phyloP scores from a whole-genome alignment of 176 grass and related monocot genomes.

The Oryza australiensis region DNA sequence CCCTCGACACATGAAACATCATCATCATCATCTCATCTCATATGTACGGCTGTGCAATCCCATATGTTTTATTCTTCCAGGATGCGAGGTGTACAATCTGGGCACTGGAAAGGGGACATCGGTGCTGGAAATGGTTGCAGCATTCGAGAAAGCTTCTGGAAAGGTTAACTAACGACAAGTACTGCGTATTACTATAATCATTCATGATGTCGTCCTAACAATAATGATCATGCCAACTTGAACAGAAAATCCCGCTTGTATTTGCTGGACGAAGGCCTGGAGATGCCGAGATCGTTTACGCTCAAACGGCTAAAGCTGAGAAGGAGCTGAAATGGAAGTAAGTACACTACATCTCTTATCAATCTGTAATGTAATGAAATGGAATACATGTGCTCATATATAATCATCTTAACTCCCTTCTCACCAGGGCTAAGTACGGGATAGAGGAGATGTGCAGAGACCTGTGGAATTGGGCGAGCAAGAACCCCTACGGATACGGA shows the following conservation, averaged over 20 bases:
- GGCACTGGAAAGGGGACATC: slow-evolving; percentile 85
- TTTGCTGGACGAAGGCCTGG: slow-evolving; percentile 71
- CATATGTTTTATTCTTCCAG: slow-evolving; percentile 31
- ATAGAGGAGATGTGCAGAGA: slow-evolving; percentile 96
- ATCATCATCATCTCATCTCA: background rate
- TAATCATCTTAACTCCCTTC: background rate
- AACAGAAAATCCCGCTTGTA: slow-evolving; percentile 71
- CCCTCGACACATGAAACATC: background rate
- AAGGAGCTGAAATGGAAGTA: slow-evolving; percentile 89
- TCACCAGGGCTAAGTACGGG: slow-evolving; percentile 69
- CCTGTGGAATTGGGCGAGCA: slow-evolving; percentile 94
- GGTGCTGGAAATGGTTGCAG: slow-evolving; percentile 77
- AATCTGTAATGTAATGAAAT: background rate
- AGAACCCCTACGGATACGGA: slow-evolving; percentile 83
- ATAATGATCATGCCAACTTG: background rate
- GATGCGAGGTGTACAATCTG: slow-evolving; percentile 84
- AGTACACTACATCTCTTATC: background rate
- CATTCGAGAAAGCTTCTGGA: slow-evolving; percentile 72
- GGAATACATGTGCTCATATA: background rate
- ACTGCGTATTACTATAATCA: background rate
- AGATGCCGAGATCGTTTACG: slow-evolving; percentile 76
- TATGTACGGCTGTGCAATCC: slow-evolving; percentile 3
- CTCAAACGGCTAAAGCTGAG: slow-evolving; percentile 68
- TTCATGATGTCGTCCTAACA: background rate
- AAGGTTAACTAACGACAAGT: slow-evolving; percentile 41